phyloP scores from a whole-genome alignment of 2,329 filamentous ascomycete genomes.

The Cordyceps tenuipes region DNA sequence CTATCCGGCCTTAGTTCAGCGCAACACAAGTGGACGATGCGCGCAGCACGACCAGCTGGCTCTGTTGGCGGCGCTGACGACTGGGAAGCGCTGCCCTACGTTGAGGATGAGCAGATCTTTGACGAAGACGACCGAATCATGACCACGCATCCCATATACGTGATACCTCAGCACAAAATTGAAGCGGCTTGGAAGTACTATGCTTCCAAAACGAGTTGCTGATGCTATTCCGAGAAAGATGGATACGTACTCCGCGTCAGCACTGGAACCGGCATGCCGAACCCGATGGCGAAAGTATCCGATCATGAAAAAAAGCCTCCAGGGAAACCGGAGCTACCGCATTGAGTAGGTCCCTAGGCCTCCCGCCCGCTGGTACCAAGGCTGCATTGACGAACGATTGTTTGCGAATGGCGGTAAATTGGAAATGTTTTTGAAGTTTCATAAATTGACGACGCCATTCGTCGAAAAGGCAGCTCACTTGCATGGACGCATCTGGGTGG shows the following conservation, averaged over 20 bases:
- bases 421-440: not conserved
- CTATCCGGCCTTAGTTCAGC: constrained; percentile 76
- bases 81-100: constrained; percentile 42
- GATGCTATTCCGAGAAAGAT: constrained; percentile 18
- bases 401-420: not conserved
- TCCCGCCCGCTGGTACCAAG: not conserved
- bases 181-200: constrained; percentile 59
- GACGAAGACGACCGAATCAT: constrained; percentile 62
- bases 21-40: constrained; percentile 58
- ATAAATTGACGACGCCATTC: constrained; percentile 1
- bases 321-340: not conserved
- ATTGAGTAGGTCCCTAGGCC: not conserved
- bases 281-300: not conserved
- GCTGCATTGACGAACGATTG: not conserved
- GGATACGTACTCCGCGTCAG: not conserved
- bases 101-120: constrained; percentile 54
- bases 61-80: constrained; percentile 28
- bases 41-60: constrained; percentile 24
- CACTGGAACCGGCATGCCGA: not conserved
- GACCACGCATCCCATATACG: constrained; percentile 75
- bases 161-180: constrained; percentile 65
- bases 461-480: constrained; percentile 2
- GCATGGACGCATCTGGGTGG: constrained; percentile 9
- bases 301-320: not conserved
- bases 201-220: constrained; percentile 49